Conservation (phyloP, 352 stramenopile species). For the Phytophthora capsici region DNA sequence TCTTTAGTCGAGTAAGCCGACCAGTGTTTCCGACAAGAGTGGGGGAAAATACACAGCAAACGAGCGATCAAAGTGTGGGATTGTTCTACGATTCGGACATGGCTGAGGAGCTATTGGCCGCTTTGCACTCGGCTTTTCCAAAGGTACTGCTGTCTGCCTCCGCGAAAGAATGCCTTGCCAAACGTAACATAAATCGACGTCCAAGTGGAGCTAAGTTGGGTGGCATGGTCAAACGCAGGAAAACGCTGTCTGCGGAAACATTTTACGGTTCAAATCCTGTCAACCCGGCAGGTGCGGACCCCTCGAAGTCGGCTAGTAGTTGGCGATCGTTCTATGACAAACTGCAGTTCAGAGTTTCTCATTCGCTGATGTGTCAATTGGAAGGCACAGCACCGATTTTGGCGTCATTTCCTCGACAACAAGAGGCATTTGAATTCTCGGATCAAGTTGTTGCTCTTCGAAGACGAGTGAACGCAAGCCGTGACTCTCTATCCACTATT, state of each 20-base stretch:
- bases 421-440: slow-evolving; percentile 82
- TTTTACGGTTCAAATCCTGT: slow-evolving; percentile 39
- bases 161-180: slow-evolving; percentile 47
- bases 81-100: slow-evolving; percentile 35
- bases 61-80: background rate
- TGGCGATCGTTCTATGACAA: slow-evolving; percentile 74
- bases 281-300: background rate
- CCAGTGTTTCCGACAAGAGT: background rate
- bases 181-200: slow-evolving; percentile 9
- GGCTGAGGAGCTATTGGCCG: slow-evolving; percentile 44
- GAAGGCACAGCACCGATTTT: slow-evolving; percentile 74
- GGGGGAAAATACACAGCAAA: background rate
- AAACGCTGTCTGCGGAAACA: slow-evolving; percentile 37
- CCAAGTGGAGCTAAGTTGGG: slow-evolving; percentile 10
- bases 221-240: slow-evolving; percentile 34
- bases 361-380: slow-evolving; percentile 79
- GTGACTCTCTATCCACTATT: background rate
- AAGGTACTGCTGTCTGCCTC: slow-evolving; percentile 47
- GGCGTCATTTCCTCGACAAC: slow-evolving; percentile 73
- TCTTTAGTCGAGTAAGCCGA: slow-evolving; percentile 45
- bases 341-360: slow-evolving; percentile 80
- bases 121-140: slow-evolving; percentile 54
- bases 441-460: slow-evolving; percentile 63
- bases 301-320: background rate
- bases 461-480: slow-evolving; percentile 21